Conservation (phyloP, 805 yeast genomes). For the Metschnikowia proteae region DNA sequence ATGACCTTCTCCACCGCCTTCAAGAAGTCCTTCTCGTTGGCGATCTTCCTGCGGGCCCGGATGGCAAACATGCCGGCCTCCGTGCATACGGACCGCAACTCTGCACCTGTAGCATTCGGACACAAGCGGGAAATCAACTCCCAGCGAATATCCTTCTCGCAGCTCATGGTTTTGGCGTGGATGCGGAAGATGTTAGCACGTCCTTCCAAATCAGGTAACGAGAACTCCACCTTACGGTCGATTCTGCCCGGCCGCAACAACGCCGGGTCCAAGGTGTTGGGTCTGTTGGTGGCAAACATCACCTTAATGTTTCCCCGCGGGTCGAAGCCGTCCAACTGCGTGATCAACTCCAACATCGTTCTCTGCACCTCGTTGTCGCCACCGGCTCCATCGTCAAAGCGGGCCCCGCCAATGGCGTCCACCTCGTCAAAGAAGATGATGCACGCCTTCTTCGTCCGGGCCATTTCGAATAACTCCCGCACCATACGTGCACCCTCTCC, state of each 20-base stretch:
- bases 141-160: slow-evolving; percentile 97
- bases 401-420: slow-evolving; percentile 99
- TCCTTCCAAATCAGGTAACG: slow-evolving; percentile 95
- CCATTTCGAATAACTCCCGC: slow-evolving; percentile 97
- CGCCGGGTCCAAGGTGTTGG: slow-evolving; percentile 97
- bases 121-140: slow-evolving; percentile 95
- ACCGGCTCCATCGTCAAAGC: slow-evolving; percentile 99
- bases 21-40: slow-evolving; percentile 95
- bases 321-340: slow-evolving; percentile 97
- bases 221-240: slow-evolving; percentile 96
- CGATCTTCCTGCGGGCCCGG: slow-evolving; percentile 96
- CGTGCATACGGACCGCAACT: slow-evolving; percentile 95
- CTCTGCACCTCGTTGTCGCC: slow-evolving; percentile 99
- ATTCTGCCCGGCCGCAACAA: slow-evolving; percentile 97
- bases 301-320: slow-evolving; percentile 99
- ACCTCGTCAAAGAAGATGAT: slow-evolving; percentile 97
- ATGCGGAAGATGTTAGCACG: slow-evolving; percentile 96
- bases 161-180: slow-evolving; percentile 96
- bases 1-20: slow-evolving; percentile 98
- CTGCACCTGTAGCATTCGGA: slow-evolving; percentile 99
- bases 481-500: slow-evolving; percentile 99
- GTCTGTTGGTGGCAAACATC: slow-evolving; percentile 98
- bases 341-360: slow-evolving; percentile 96
- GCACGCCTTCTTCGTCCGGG: slow-evolving; percentile 96
- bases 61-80: slow-evolving; percentile 99